Conservation (phyloP, 371 early-diverging fungal genomes). For the Lichtheimia hyalospora region DNA sequence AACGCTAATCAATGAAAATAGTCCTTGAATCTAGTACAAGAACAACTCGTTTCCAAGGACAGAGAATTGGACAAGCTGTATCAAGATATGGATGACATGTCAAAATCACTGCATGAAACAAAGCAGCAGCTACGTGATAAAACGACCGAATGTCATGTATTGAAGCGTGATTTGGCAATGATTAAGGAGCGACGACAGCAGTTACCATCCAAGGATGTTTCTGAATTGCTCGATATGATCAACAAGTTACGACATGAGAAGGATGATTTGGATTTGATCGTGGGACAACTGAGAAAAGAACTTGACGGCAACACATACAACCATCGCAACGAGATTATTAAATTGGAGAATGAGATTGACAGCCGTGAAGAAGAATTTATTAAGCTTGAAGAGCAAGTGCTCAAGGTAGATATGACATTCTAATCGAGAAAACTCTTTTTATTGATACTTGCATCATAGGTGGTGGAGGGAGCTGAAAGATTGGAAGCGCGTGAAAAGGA, state of each 20-base stretch:
- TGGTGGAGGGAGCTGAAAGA: constrained; percentile 15
- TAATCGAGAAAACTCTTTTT: no score
- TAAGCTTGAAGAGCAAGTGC: constrained; percentile 32
- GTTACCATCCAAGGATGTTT: constrained; percentile 3
- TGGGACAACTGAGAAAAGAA: constrained; percentile 16
- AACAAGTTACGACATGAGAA: constrained; percentile 6
- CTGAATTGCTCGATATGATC: constrained; percentile 12
- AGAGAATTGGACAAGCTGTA: constrained; percentile 29
- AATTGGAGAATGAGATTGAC: constrained; percentile 23
- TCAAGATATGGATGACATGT: constrained; percentile 21
- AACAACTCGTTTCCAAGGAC: constrained; percentile 35
- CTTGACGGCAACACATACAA: constrained; percentile 15
- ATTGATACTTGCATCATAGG: not conserved
- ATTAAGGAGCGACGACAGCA: constrained; percentile 7
- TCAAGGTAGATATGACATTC: constrained; percentile 20
- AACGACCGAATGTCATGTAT: constrained; percentile 20
- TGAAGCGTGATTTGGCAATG: constrained; percentile 19
- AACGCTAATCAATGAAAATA: constrained; percentile 2
- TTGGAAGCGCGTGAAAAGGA: constrained; percentile 16
- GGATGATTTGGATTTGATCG: constrained; percentile 4
- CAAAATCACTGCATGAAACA: constrained; percentile 20
- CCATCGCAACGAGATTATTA: constrained; percentile 16
- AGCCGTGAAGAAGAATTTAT: constrained; percentile 32
- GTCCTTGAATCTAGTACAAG: constrained; percentile 22
- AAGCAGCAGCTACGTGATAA: constrained; percentile 31